Base-by-base conservation (phyloP, 73 alveolate species). In the Uronychia binucleata region DNA sequence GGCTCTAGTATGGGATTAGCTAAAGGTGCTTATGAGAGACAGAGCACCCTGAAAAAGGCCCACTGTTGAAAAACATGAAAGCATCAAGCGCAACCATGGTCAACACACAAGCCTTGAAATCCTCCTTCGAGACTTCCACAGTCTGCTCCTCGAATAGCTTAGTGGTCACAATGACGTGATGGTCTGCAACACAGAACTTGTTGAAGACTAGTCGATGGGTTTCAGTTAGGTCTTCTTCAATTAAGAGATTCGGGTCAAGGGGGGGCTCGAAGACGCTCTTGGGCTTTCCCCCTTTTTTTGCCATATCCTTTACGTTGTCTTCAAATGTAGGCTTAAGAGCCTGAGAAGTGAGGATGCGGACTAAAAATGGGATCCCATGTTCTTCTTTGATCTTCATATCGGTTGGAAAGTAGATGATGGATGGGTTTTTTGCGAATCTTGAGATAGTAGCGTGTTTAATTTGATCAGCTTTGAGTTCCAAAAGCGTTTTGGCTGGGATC, bases 1-100 rank as follows among this genome's bases (percentile, higher is more conserved):
- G 1, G 75, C 88, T 58, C 75, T 31, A 31, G 67, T 76, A 87
- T 1, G 96, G 96, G 13, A 91, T 87, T 0, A 88, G 77, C 82
- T 92, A 88, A 33, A 89, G 57, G 58, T 92, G 97, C 89, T 89
- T 92, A 80, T 92, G 97, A 0, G 88, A 87, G 28, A 83, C 85
- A 34, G 95, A 90, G 30, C 92, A 88, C 0, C 97, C 97, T n/a
- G 95, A 78, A 32, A 31, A 60, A 0, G 27, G 58, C 0, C 97
- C 97, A 29, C 94, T 77, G 67, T 92, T 92, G 87, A 80, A 92
- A 78, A 89, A 92, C 19, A 85, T 77, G 58, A 92, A 89, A 28
- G 87, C 93, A 33, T 89, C 77, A 57, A 89, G 34, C 19, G 89
- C 88, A 28, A 31, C 80, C 79, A 79, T 33, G 0, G 84, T 77